Evolutionary conservation across 2,329 filamentous ascomycete species (phyloP).

Genomic region (Phaeosphaeriaceae sp.): DNA sequence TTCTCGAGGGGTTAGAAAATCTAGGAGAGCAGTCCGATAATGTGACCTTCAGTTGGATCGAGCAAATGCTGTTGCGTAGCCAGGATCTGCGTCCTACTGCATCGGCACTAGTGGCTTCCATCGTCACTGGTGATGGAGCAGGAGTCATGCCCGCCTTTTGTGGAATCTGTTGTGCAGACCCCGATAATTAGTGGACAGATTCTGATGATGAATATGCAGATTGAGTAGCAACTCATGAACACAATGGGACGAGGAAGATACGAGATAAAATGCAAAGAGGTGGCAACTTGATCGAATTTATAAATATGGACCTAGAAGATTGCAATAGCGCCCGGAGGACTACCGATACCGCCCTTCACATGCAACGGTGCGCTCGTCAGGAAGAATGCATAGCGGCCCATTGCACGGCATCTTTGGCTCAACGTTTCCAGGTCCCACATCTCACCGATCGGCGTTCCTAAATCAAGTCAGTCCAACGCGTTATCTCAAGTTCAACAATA

Average conservation of each 20-base stretch:
- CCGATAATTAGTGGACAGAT: constrained; percentile 6
- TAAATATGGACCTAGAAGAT: constrained; percentile 28
- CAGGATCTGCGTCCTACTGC: constrained; percentile 16
- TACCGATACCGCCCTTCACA: constrained; percentile 55
- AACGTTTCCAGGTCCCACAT: constrained; percentile 58
- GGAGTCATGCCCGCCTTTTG: constrained; percentile 12
- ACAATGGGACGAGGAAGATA: too few species aligned
- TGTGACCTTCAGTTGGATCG: constrained; percentile 11
- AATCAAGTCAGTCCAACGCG: background rate
- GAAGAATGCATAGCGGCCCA: constrained; percentile 65
- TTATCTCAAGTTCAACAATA: background rate
- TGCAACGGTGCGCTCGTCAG: constrained; percentile 66
- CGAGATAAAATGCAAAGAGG: too few species aligned
- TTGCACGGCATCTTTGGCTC: constrained; percentile 59
- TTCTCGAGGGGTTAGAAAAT: constrained; percentile 9
- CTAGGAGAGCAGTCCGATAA: constrained; percentile 12
- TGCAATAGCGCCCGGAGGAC: constrained; percentile 45
- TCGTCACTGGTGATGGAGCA: constrained; percentile 7
- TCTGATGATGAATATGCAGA: constrained; percentile 4
- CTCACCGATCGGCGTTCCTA: constrained; percentile 41
- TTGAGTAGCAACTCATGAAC: too few species aligned
- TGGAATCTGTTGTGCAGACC: constrained; percentile 24
- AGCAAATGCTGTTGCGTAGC: constrained; percentile 15
- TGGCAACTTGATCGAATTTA: too few species aligned
- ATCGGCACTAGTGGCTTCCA: constrained; percentile 15